phyloP scores from a whole-genome alignment of 2,329 filamentous ascomycete genomes.

The Hymenoscyphus linearis region DNA sequence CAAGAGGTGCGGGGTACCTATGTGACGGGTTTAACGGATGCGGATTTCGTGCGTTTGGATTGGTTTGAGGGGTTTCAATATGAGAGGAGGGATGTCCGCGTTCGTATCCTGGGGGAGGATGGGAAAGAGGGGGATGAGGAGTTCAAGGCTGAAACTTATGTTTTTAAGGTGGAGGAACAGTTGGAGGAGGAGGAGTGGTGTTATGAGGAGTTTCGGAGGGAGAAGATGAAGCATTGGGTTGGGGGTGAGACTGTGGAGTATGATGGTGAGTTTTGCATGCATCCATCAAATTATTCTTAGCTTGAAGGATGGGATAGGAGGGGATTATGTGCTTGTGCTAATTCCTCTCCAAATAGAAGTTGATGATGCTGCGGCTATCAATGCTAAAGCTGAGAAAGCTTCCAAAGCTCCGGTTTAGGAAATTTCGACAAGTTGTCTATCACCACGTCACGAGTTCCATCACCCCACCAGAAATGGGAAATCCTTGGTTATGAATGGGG shows the following conservation, averaged over 20 bases:
- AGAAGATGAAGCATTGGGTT: constrained; percentile 58
- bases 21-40: constrained; percentile 71
- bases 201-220: constrained; percentile 72
- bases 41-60: constrained; percentile 71
- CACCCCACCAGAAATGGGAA: not conserved
- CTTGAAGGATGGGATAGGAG: not conserved
- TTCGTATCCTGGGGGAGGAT: constrained; percentile 42
- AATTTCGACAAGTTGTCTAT: not conserved
- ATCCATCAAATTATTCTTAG: too few species aligned
- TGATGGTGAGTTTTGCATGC: constrained; percentile 21
- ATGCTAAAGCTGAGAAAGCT: not conserved
- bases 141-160: constrained; percentile 52
- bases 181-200: constrained; percentile 82
- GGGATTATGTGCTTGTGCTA: not conserved
- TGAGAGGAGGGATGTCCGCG: constrained; percentile 46
- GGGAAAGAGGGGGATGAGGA: constrained; percentile 14
- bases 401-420: not conserved
- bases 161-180: constrained; percentile 46
- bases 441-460: not conserved
- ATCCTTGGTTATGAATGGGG: not conserved
- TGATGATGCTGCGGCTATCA: not conserved
- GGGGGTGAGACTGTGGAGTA: constrained; percentile 22
- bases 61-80: constrained; percentile 79
- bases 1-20: constrained; percentile 67
- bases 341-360: not conserved